Percentiles rank a stretch among this genome's conserved stretches.
Evolutionary conservation across 352 stramenopile species (phyloP).

Genomic region (Globisporangium spiculum): DNA sequence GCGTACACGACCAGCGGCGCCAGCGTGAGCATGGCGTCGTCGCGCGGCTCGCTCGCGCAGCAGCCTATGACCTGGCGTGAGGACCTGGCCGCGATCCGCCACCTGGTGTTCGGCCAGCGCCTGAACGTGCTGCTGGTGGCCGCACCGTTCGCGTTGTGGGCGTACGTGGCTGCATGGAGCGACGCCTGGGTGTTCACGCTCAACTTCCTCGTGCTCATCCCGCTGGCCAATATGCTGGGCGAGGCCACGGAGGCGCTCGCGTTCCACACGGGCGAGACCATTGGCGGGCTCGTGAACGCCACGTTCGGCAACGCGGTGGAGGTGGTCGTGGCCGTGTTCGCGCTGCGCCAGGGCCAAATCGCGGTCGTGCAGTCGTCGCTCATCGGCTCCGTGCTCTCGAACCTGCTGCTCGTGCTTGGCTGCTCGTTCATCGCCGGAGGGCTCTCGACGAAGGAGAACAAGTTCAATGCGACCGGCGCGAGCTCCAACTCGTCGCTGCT

Average conservation of each 20-base stretch:
- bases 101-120: conserved; percentile 44
- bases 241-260: conserved; percentile 97
- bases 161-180: conserved; percentile 56
- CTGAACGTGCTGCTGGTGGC: conserved; percentile 72
- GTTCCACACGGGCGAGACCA: conserved; percentile 95
- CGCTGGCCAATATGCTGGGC: conserved; percentile 93
- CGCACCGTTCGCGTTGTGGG: conserved; percentile 61
- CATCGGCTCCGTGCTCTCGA: conserved; percentile 97
- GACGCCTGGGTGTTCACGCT: conserved; percentile 90
- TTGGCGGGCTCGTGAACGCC: conserved; percentile 97
- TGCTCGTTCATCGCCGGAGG: conserved; percentile 94
- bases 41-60: conserved; percentile 16
- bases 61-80: conserved; percentile 23
- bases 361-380: conserved; percentile 96
- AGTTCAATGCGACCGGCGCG: conserved; percentile 92
- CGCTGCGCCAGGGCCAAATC: conserved; percentile 92
- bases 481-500: conserved; percentile 94
- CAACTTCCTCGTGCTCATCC: conserved; percentile 97
- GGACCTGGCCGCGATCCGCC: conserved; percentile 42
- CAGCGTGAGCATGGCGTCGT: conserved; percentile 31
- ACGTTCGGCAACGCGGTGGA: conserved; percentile 98
- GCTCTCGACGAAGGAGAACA: conserved; percentile 72
- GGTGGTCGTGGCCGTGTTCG: conserved; percentile 95
- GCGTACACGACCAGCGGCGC: conserved; percentile 24
- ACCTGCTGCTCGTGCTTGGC: conserved; percentile 96